Percentiles rank a stretch among this genome's conserved stretches.
These are phyloP conservation scores for Centrapalus pauciflorus DNA, from an alignment of 129 eudicot species.

Conservation along the genomic window DNA sequence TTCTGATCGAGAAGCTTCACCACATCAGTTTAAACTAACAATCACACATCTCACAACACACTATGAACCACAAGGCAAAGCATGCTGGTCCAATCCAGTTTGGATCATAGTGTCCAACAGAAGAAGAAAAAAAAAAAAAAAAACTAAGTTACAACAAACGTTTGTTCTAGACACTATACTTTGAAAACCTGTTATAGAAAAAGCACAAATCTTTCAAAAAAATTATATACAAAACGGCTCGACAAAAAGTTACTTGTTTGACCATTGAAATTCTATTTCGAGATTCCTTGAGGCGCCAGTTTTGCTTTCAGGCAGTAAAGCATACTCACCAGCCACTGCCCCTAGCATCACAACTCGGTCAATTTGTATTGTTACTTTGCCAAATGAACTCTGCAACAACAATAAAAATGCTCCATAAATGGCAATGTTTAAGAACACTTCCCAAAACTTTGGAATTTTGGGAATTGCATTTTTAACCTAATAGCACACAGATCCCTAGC, in stretches of 20 bases:
- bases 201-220: conserved; percentile 17
- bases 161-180: conserved; percentile 24
- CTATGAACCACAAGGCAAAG: background rate
- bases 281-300: conserved; percentile 90
- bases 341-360: conserved; percentile 99
- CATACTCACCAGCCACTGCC: conserved; percentile 92
- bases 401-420: background rate
- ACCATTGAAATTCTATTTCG: conserved; percentile 98
- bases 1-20: too few relatives aligned
- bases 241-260: conserved; percentile 53
- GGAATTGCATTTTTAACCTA: background rate
- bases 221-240: conserved; percentile 14
- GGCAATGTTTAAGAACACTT: background rate
- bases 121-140: background rate
- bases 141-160: conserved; percentile 13
- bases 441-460: background rate
- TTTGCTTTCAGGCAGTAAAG: conserved; percentile 94
- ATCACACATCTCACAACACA: conserved; percentile 20
- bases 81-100: background rate
- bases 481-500: background rate
- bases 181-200: conserved; percentile 23
- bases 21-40: conserved; percentile 3
- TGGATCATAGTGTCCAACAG: conserved; percentile 8
- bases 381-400: conserved; percentile 72
- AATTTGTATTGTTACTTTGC: conserved; percentile 95